These are phyloP conservation scores for Cryptococcus sp. DNA, from an alignment of 1,284 basidiomycete genomes.

Conservation along the genomic window DNA sequence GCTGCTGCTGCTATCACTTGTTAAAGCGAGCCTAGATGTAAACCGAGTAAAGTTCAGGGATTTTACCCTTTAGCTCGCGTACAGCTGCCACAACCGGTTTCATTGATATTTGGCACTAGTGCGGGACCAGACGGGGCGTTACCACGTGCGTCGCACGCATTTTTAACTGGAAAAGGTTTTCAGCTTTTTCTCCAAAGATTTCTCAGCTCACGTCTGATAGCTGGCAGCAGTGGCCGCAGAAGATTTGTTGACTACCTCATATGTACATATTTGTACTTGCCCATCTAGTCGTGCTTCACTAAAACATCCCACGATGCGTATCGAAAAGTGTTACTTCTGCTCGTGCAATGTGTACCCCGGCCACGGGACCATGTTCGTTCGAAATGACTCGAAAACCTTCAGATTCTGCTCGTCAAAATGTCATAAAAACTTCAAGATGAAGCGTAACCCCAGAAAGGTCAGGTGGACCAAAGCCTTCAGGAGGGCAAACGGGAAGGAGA, in stretches of 20 bases:
- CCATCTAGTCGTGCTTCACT: slow-evolving; percentile 8
- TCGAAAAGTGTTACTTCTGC: slow-evolving; percentile 91
- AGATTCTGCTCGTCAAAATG: slow-evolving; percentile 98
- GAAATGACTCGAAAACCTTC: slow-evolving; percentile 96
- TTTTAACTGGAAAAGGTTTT: neutral
- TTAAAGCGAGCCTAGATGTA: slow-evolving; percentile 1
- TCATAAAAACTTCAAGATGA: slow-evolving; percentile 99
- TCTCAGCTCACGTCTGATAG: neutral
- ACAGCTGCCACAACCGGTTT: no score
- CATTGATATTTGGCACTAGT: no score
- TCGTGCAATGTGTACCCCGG: slow-evolving; percentile 93
- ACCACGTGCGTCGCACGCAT: no score
- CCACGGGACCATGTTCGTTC: slow-evolving; percentile 90
- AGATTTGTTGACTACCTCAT: neutral
- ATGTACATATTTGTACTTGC: neutral
- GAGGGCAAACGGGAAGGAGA: slow-evolving; percentile 98
- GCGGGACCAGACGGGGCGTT: no score
- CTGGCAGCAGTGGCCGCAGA: neutral
- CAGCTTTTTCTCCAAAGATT: slow-evolving; percentile 2
- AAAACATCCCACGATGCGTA: slow-evolving; percentile 61
- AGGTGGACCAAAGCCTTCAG: slow-evolving; percentile 99
- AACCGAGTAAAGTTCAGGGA: neutral
- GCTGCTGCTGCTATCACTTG: neutral
- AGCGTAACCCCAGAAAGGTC: slow-evolving; percentile 98
- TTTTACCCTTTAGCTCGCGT: no score